Percentiles rank a stretch among this genome's conserved stretches.
Evolutionary conservation across 2,329 filamentous ascomycete genomes (phyloP).

Genomic region (Fusarium longipes): DNA sequence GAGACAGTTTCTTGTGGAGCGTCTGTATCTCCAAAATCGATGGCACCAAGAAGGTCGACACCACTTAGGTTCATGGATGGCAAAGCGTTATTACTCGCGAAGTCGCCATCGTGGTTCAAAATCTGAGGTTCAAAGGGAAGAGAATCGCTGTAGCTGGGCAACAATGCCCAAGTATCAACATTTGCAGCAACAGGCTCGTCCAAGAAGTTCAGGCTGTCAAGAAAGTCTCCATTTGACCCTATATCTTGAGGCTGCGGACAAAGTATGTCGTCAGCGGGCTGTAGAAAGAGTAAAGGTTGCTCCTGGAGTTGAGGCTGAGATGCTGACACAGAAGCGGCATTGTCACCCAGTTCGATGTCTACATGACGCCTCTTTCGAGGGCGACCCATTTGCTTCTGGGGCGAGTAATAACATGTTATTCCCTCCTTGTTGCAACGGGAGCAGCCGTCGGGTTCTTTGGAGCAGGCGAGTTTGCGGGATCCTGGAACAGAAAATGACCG

Average conservation of each 20-base stretch:
- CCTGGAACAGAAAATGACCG: conserved; percentile 55
- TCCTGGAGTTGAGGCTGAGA: conserved; percentile 9
- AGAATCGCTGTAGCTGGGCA: conserved; percentile 45
- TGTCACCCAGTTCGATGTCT: conserved; percentile 51
- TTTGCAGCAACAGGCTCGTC: conserved; percentile 44
- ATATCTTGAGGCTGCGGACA: conserved; percentile 17
- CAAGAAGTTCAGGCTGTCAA: conserved; percentile 53
- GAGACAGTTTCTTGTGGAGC: conserved; percentile 43
- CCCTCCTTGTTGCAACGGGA: conserved; percentile 67
- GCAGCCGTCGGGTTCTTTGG: conserved; percentile 71
- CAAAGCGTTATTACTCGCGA: conserved; percentile 14
- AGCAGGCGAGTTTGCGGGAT: conserved; percentile 72
- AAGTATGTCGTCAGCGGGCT: conserved; percentile 3
- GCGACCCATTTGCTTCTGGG: conserved; percentile 74
- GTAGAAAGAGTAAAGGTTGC: conserved; percentile 4
- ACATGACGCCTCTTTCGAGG: conserved; percentile 66
- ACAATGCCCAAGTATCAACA: conserved; percentile 54
- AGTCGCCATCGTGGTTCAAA: conserved; percentile 18
- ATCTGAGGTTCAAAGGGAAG: conserved; percentile 34
- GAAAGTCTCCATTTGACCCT: conserved; percentile 33
- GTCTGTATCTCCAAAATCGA: conserved; percentile 51
- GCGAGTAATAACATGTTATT: conserved; percentile 69
- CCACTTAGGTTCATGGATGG: conserved; percentile 40
- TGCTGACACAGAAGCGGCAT: neutral
- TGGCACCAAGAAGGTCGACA: conserved; percentile 47